These are phyloP conservation scores for Cyberlindnera xylosilytica DNA, from an alignment of 805 yeast species.

Conservation along the genomic window DNA sequence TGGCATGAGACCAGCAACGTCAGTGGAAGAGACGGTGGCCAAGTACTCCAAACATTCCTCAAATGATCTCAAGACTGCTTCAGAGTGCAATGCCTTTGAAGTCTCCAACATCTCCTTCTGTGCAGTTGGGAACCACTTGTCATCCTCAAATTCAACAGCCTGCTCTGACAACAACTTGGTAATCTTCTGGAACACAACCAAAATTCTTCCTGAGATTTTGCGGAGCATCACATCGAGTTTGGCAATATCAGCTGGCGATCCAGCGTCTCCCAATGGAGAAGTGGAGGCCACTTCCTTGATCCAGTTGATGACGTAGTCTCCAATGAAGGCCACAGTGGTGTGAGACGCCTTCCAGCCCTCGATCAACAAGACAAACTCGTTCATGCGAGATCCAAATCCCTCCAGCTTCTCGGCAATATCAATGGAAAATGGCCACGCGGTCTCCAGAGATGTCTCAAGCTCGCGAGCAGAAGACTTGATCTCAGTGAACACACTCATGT, in stretches of 20 bases:
- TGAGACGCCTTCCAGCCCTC: constrained; percentile 34
- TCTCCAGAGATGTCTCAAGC: constrained; percentile 13
- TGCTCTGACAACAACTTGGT: constrained; percentile 14
- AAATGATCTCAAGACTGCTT: constrained; percentile 35
- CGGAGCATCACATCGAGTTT: constrained; percentile 47
- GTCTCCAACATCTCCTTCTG: constrained; percentile 43
- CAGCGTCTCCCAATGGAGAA: neutral
- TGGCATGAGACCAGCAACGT: constrained; percentile 42
- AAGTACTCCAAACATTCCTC: constrained; percentile 34
- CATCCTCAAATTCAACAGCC: constrained; percentile 45
- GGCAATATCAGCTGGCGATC: constrained; percentile 23
- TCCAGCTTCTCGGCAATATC: constrained; percentile 23
- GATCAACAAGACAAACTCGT: constrained; percentile 29
- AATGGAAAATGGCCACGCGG: constrained; percentile 19
- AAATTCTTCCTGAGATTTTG: constrained; percentile 51
- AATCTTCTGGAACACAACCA: constrained; percentile 66
- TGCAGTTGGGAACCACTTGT: constrained; percentile 61
- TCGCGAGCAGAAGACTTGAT: constrained; percentile 11
- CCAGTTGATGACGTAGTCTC: constrained; percentile 49
- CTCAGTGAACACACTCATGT: constrained; percentile 20
- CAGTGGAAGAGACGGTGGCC: constrained; percentile 34
- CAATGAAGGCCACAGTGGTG: constrained; percentile 40
- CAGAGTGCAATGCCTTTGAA: constrained; percentile 41
- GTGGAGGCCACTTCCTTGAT: constrained; percentile 19
- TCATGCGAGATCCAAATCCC: constrained; percentile 15